Conservation (phyloP, 2,329 filamentous ascomycete genomes). For the Ilyonectria destructans region DNA sequence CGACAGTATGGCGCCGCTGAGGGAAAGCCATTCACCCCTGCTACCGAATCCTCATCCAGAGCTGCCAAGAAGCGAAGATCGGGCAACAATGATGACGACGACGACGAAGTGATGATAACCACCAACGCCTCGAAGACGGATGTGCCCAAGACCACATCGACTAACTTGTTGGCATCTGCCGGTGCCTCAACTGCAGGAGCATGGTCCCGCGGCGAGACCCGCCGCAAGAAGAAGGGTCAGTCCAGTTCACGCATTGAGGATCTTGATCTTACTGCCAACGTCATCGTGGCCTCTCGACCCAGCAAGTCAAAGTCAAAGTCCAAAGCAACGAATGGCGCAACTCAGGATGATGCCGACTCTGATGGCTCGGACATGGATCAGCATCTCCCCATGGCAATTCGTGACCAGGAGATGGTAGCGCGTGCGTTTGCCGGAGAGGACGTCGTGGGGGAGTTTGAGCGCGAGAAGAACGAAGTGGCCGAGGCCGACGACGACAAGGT, state of each 20-base stretch:
- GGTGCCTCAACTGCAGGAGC: slow-evolving; percentile 55
- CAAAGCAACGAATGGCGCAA: slow-evolving; percentile 29
- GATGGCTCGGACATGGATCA: slow-evolving; percentile 63
- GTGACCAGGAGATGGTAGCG: slow-evolving; percentile 80
- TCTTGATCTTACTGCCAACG: slow-evolving; percentile 59
- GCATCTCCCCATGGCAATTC: slow-evolving; percentile 71
- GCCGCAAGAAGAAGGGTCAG: slow-evolving; percentile 59
- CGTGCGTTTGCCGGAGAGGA: slow-evolving; percentile 92
- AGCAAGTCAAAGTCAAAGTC: slow-evolving; percentile 51
- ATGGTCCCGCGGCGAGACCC: slow-evolving; percentile 60
- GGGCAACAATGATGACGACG: slow-evolving; percentile 47
- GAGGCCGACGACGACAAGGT: slow-evolving; percentile 88
- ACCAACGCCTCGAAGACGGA: slow-evolving; percentile 41
- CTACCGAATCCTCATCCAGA: slow-evolving; percentile 50
- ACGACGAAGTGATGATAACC: slow-evolving; percentile 50
- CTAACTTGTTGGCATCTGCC: slow-evolving; percentile 35
- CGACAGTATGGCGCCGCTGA: slow-evolving; percentile 74
- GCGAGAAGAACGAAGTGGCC: slow-evolving; percentile 82
- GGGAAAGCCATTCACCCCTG: slow-evolving; percentile 51
- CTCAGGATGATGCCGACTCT: slow-evolving; percentile 53
- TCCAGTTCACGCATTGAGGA: slow-evolving; percentile 53
- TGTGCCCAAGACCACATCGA: slow-evolving; percentile 40
- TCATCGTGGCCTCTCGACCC: slow-evolving; percentile 51
- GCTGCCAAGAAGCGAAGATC: slow-evolving; percentile 51
- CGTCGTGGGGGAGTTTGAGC: slow-evolving; percentile 84